Percentiles rank a stretch among this genome's conserved stretches.
Evolutionary conservation across 2,329 filamentous ascomycete genomes (phyloP).

Genomic region (Ceratocystis cacaofunesta): DNA sequence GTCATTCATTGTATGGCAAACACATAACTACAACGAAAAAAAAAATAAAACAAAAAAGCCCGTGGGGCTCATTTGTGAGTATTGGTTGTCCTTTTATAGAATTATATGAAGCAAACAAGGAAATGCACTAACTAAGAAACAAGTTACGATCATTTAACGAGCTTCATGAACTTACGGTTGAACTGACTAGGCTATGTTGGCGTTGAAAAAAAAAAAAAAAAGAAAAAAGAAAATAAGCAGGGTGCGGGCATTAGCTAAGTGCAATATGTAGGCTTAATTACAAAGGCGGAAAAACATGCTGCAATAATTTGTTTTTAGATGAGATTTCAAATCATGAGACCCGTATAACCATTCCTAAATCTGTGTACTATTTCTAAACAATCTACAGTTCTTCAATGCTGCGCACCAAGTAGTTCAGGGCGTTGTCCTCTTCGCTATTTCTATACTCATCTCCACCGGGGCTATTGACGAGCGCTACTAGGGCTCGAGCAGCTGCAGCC

Average conservation of each 20-base stretch:
- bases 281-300: neutral
- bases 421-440: conserved; percentile 22
- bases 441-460: neutral
- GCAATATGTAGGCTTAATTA: neutral
- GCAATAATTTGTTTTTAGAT: neutral
- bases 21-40: neutral
- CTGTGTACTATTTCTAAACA: neutral
- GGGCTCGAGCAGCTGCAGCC: conserved; percentile 8
- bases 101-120: neutral
- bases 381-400: conserved; percentile 44
- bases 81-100: neutral
- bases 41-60: neutral
- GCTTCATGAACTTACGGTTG: neutral
- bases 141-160: conserved; percentile 3
- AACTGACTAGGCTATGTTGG: neutral
- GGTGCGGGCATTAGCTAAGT: neutral
- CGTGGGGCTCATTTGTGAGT: neutral
- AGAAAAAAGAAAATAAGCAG: neutral
- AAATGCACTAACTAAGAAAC: neutral
- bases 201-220: neutral
- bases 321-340: neutral
- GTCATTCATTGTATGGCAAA: neutral
- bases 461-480: conserved; percentile 29
- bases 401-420: conserved; percentile 38
- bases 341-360: neutral